Percentiles rank a stretch among this genome's conserved stretches.
These are phyloP conservation scores for Colletotrichum sp. DNA, from an alignment of 2,329 filamentous ascomycete species.

Conservation along the genomic window DNA sequence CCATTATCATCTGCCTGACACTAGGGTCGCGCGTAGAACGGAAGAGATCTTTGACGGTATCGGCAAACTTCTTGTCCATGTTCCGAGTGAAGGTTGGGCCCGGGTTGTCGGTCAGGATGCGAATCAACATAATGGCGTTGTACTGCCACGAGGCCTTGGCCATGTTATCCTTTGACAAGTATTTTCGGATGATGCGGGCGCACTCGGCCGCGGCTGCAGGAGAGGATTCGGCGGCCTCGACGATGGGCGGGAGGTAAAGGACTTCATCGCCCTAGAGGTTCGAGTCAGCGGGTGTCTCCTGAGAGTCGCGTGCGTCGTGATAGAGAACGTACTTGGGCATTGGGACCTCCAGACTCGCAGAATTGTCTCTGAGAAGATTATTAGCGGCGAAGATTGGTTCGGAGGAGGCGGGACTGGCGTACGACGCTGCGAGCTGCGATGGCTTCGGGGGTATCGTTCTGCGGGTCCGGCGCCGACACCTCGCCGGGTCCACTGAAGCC, in stretches of 20 bases:
- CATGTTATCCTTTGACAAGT: conserved; percentile 75
- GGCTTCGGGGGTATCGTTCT: conserved; percentile 68
- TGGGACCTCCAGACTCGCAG: conserved; percentile 73
- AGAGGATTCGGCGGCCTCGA: conserved; percentile 93
- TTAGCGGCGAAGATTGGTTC: conserved; percentile 25
- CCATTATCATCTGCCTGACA: conserved; percentile 85
- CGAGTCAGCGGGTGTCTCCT: neutral
- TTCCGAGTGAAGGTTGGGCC: conserved; percentile 90
- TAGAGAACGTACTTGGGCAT: conserved; percentile 49
- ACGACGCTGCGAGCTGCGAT: conserved; percentile 72
- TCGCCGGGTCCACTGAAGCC: conserved; percentile 22
- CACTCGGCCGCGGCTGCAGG: conserved; percentile 84
- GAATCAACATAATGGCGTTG: conserved; percentile 93
- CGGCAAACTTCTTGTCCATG: conserved; percentile 83
- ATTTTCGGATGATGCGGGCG: conserved; percentile 81
- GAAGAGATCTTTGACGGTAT: conserved; percentile 77
- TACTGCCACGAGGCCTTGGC: conserved; percentile 78
- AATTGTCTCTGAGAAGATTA: conserved; percentile 68
- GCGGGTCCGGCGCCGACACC: conserved; percentile 26
- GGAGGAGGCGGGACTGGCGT: conserved; percentile 36
- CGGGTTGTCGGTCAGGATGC: conserved; percentile 92
- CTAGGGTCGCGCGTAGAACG: conserved; percentile 73
- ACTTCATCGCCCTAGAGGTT: conserved; percentile 78
- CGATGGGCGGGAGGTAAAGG: conserved; percentile 88
- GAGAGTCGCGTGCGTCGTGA: neutral